Conservation (phyloP, 768 basidiomycete genomes). For the Tricholoma matsutake region DNA sequence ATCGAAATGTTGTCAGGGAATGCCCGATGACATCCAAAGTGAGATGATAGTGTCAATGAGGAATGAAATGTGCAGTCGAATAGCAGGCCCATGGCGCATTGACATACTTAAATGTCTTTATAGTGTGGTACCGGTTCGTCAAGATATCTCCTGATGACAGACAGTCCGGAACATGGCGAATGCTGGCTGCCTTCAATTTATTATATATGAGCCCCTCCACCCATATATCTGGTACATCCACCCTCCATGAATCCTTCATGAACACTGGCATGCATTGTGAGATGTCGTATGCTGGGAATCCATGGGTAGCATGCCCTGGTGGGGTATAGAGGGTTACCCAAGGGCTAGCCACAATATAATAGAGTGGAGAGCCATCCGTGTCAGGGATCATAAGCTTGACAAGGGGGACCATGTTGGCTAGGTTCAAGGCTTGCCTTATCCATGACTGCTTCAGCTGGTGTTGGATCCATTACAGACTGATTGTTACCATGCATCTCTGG, state of each 20-base stretch:
- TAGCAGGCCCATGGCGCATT: background rate
- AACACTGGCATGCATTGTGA: background rate
- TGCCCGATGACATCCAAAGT: background rate
- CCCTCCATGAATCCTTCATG: background rate
- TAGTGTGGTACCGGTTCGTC: background rate
- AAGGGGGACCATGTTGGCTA: too few species aligned
- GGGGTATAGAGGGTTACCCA: background rate
- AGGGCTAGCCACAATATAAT: background rate
- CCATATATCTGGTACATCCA: background rate
- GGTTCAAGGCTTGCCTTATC: too few species aligned
- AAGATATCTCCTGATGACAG: background rate
- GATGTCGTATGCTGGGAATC: background rate
- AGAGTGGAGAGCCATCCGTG: too few species aligned
- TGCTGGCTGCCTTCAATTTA: background rate
- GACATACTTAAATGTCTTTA: background rate
- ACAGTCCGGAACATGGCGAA: background rate
- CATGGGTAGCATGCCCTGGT: background rate
- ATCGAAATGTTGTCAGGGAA: background rate
- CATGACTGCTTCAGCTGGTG: too few species aligned
- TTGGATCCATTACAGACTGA: too few species aligned
- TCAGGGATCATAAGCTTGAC: too few species aligned
- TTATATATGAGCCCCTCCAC: background rate
- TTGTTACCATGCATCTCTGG: too few species aligned
- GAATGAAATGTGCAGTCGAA: too few species aligned
- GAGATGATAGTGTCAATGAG: too few species aligned